These are phyloP conservation scores for Protomyces pachydermus DNA, from an alignment of 1,139 yeast genomes.

Conservation along the genomic window DNA sequence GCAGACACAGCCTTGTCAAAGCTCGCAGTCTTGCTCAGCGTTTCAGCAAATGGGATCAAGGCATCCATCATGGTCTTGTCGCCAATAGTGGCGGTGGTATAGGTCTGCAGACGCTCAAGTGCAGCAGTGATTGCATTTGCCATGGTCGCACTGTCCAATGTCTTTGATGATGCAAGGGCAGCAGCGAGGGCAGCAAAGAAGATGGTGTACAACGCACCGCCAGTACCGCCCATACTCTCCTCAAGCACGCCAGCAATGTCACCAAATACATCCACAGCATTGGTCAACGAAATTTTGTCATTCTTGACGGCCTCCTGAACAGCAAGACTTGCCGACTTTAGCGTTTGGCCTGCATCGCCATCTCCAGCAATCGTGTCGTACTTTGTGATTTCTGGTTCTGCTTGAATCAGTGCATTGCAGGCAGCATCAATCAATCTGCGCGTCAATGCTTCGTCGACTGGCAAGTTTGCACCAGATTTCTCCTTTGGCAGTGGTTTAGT, in stretches of 20 bases:
- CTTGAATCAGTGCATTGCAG: constrained; percentile 38
- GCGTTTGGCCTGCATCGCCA: constrained; percentile 93
- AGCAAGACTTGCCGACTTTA: constrained; percentile 60
- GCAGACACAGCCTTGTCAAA: constrained; percentile 58
- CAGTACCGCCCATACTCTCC: constrained; percentile 92
- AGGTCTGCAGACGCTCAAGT: constrained; percentile 60
- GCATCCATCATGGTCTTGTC: constrained; percentile 88
- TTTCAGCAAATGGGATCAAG: constrained; percentile 74
- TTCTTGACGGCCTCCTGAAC: constrained; percentile 52
- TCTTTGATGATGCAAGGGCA: constrained; percentile 41
- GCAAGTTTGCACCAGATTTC: not conserved
- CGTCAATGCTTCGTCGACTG: constrained; percentile 1
- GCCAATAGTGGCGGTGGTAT: constrained; percentile 85
- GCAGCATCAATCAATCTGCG: constrained; percentile 21
- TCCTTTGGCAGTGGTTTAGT: constrained; percentile 4
- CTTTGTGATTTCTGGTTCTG: constrained; percentile 75
- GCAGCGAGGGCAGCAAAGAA: constrained; percentile 63
- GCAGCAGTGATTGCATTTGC: constrained; percentile 50
- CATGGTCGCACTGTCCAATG: constrained; percentile 41
- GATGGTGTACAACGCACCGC: constrained; percentile 88
- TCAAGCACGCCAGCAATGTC: constrained; percentile 68
- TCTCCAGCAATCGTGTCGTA: constrained; percentile 91
- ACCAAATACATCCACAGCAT: constrained; percentile 53
- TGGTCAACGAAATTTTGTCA: constrained; percentile 45
- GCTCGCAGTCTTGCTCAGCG: constrained; percentile 50